phyloP scores from a whole-genome alignment of 1,284 basidiomycete species.

The Quambalaria eucalypti region DNA sequence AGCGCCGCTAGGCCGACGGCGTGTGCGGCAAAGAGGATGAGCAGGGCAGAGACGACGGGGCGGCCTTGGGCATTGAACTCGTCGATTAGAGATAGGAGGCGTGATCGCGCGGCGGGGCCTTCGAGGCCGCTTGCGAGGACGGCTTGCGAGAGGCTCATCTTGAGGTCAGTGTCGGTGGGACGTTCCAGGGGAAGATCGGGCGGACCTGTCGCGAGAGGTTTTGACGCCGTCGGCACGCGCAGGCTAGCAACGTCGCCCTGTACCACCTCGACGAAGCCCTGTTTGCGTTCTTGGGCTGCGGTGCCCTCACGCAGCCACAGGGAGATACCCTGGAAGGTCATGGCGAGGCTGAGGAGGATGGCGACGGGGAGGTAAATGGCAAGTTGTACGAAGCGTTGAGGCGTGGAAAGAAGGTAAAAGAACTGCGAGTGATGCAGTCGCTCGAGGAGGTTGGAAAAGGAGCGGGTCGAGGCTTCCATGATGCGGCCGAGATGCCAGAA shows the following conservation, averaged over 20 bases:
- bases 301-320: slow-evolving; percentile 8
- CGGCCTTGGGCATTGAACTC: slow-evolving; percentile 1
- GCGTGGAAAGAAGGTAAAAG: slow-evolving; percentile 34
- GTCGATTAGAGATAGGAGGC: neutral
- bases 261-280: neutral
- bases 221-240: neutral
- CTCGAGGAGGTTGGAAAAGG: slow-evolving; percentile 44
- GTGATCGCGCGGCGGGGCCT: neutral
- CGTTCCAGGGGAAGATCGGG: slow-evolving; percentile 1
- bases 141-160: neutral
- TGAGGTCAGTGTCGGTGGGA: neutral
- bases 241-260: neutral
- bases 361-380: slow-evolving; percentile 30
- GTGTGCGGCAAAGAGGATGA: neutral
- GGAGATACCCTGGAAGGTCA: slow-evolving; percentile 28
- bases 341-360: slow-evolving; percentile 26
- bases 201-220: neutral
- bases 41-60: neutral
- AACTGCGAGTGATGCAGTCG: slow-evolving; percentile 46
- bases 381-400: slow-evolving; percentile 33
- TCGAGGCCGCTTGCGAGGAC: neutral
- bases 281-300: neutral
- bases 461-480: slow-evolving; percentile 28
- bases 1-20: too few relatives aligned
- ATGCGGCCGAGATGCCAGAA: slow-evolving; percentile 72